Conservation (phyloP, 2,329 filamentous ascomycete species). For the Fusarium duplospermum region DNA sequence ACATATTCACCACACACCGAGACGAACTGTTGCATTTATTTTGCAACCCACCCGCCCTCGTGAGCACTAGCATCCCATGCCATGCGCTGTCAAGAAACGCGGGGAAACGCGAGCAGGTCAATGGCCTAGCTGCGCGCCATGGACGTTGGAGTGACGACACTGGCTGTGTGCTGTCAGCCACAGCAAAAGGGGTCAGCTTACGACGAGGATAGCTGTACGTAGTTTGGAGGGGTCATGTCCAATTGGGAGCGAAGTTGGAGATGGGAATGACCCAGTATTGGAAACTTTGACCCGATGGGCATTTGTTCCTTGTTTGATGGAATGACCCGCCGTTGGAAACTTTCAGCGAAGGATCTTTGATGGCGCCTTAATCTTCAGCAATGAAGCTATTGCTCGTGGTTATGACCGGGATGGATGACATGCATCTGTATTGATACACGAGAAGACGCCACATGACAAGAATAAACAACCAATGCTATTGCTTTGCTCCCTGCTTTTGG, state of each 20-base stretch:
- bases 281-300: background rate
- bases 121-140: conserved; percentile 17
- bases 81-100: conserved; percentile 30
- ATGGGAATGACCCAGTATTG: background rate
- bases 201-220: background rate
- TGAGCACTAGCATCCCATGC: conserved; percentile 26
- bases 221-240: background rate
- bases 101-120: conserved; percentile 16
- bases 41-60: conserved; percentile 14
- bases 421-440: background rate
- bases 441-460: background rate
- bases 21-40: conserved; percentile 5
- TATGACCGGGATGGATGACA: background rate
- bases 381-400: background rate
- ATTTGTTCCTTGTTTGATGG: background rate
- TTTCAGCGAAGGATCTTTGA: background rate
- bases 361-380: background rate
- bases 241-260: background rate
- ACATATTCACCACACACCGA: background rate
- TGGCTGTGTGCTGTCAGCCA: conserved; percentile 5
- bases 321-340: background rate
- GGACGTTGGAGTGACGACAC: conserved; percentile 36
- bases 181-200: background rate
- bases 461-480: background rate
- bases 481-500: background rate